Base-by-base conservation (phyloP, 2,329 filamentous ascomycete species). In the Nemania sp. region DNA sequence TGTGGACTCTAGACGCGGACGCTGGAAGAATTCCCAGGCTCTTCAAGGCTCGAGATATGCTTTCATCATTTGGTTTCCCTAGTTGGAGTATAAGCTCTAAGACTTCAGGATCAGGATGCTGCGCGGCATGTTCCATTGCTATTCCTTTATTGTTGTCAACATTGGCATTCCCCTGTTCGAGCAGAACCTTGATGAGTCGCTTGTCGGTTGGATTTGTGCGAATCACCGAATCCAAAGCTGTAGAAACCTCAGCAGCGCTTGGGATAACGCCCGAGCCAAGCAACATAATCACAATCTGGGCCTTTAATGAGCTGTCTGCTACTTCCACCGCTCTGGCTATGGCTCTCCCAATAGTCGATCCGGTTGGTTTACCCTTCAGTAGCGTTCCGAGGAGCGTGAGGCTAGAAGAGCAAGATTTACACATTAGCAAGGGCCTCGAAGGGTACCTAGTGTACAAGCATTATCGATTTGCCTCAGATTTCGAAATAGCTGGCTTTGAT, bases 101-200 rank as follows among this genome's bases (percentile, higher is more conserved):
- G 2, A 84, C 68, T 15, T 77, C 71, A 0, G 74, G 74, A 36
- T 84, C 78, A 0, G 75, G 68, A 22, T 77, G 78, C 73, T 71
- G 53, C 5, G 68, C 66, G 14, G 52, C 61, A 24, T 57, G 64
- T 57, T 71, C 69, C 11, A 81, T 66, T 12, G 76, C 73, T 2
- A 70, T 67, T 8, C 79, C 80, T 1, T 72, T 68, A 2, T 77
- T 67, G 8, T 72, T 68, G 54, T 84, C 84, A 49, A 83, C 68
- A 52, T 84, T 79, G 2, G 78, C 80, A 19, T 74, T 73, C 0
- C 81, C 81, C 22, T 77, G 71, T 22, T 79, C 73, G 2, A 84
- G 65, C 2, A 85, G 68, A 6, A 79, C 65, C 4, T 69, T 69
- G 1, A 83, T 64, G 2, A 84, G 70, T 11, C 74, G 72, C 62